phyloP scores from a whole-genome alignment of 2,329 filamentous ascomycete genomes.

The Xylaria sp. region DNA sequence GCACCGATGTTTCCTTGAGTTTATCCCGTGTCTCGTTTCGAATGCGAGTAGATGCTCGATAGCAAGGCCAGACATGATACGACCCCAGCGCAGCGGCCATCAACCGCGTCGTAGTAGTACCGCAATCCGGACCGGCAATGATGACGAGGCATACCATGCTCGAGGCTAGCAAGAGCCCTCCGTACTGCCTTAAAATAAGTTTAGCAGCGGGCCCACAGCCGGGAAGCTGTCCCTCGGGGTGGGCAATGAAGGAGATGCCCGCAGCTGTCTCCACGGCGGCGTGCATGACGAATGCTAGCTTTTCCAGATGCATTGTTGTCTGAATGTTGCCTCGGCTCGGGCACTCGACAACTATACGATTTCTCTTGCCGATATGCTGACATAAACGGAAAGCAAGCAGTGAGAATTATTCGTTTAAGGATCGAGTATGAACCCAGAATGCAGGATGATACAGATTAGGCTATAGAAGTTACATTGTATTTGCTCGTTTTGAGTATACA shows the following conservation, averaged over 20 bases:
- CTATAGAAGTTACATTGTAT: too few species aligned
- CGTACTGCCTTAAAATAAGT: conserved; percentile 59
- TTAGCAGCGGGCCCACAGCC: conserved; percentile 52
- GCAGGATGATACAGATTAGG: too few species aligned
- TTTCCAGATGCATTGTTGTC: conserved; percentile 36
- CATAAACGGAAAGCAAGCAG: too few species aligned
- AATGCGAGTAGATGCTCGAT: conserved; percentile 55
- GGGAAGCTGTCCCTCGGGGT: conserved; percentile 56
- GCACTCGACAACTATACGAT: background rate
- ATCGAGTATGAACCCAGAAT: too few species aligned
- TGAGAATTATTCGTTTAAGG: too few species aligned
- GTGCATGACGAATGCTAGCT: conserved; percentile 53
- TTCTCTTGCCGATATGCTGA: background rate
- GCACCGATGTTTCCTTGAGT: conserved; percentile 39
- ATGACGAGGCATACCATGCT: conserved; percentile 57
- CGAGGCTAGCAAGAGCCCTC: conserved; percentile 58
- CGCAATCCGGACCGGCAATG: conserved; percentile 46
- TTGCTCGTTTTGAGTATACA: too few species aligned
- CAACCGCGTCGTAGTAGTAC: conserved; percentile 47
- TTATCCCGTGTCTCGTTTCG: conserved; percentile 34
- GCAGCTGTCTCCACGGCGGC: conserved; percentile 55
- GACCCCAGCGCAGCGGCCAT: conserved; percentile 56
- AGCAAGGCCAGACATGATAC: conserved; percentile 61
- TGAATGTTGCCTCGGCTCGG: background rate
- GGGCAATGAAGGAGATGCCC: conserved; percentile 58